Evolutionary conservation across 768 basidiomycete species (phyloP).

Genomic region (Tulasnella sp.): DNA sequence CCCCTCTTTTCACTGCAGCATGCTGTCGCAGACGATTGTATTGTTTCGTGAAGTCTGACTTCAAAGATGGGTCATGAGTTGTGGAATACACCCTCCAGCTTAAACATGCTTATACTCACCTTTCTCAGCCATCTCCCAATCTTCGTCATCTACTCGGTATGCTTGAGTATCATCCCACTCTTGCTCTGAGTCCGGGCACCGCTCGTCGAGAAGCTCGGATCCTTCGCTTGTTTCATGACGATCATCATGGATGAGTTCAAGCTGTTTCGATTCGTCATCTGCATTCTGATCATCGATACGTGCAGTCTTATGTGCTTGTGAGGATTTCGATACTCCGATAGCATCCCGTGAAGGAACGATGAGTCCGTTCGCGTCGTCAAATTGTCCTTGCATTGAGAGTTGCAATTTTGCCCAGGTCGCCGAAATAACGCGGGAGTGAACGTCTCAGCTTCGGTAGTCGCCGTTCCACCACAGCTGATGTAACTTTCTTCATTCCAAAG

Average conservation of each 20-base stretch:
- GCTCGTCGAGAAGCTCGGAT: neutral
- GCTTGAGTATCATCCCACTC: conserved; percentile 17
- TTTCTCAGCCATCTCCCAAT: conserved; percentile 79
- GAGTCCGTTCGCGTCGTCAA: too few species aligned
- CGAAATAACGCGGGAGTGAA: too few species aligned
- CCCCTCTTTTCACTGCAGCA: conserved; percentile 68
- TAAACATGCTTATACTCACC: conserved; percentile 33
- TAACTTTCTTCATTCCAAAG: too few species aligned
- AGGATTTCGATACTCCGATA: neutral
- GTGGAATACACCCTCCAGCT: neutral
- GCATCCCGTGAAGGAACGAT: neutral
- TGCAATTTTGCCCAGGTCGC: too few species aligned
- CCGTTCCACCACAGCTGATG: too few species aligned
- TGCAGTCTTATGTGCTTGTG: too few species aligned
- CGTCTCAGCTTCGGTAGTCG: too few species aligned
- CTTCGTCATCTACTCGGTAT: conserved; percentile 62
- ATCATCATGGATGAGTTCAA: conserved; percentile 24
- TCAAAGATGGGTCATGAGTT: neutral
- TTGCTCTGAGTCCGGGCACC: neutral
- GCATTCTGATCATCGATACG: conserved; percentile 26
- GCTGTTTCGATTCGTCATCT: conserved; percentile 22
- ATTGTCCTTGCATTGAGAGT: too few species aligned
- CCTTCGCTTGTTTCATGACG: conserved; percentile 30
- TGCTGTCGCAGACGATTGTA: conserved; percentile 92
- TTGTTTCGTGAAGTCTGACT: conserved; percentile 92